Evolutionary conservation across 1,284 basidiomycete species (phyloP).

Genomic region (Grifola frondosa): DNA sequence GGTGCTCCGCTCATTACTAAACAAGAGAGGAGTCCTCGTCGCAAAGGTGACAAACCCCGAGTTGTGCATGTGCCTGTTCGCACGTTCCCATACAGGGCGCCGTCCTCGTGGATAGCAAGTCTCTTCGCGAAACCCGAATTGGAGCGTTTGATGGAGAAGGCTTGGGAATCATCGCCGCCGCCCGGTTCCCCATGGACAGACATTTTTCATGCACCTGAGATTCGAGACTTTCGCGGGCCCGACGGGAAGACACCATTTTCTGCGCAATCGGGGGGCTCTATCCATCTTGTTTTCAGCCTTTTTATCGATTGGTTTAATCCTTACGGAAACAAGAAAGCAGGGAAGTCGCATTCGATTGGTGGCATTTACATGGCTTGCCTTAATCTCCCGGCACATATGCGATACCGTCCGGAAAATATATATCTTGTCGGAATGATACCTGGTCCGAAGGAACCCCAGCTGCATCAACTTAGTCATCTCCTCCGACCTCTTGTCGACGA

Average conservation of each 20-base stretch:
- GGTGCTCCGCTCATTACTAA: not conserved
- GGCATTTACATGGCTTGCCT: not conserved
- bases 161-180: not conserved
- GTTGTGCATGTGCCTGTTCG: not conserved
- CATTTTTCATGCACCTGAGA: not conserved
- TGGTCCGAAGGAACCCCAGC: constrained; percentile 4
- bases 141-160: not conserved
- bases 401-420: constrained; percentile 17
- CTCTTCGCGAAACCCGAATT: not conserved
- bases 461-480: constrained; percentile 15
- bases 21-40: not conserved
- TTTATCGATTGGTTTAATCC: constrained; percentile 4
- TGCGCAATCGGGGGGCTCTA: not conserved
- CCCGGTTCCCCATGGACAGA: not conserved
- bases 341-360: not conserved
- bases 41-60: not conserved
- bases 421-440: constrained; percentile 7
- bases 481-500: constrained; percentile 18
- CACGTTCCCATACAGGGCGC: not conserved
- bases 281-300: not conserved
- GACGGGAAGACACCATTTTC: not conserved
- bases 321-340: not conserved
- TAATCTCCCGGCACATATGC: not conserved
- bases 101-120: not conserved
- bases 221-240: not conserved